Evolutionary conservation across 305 asterid genomes (phyloP), one percentile per base, ranked within the genome.

Genomic region (Fraxinus sp.): DNA sequence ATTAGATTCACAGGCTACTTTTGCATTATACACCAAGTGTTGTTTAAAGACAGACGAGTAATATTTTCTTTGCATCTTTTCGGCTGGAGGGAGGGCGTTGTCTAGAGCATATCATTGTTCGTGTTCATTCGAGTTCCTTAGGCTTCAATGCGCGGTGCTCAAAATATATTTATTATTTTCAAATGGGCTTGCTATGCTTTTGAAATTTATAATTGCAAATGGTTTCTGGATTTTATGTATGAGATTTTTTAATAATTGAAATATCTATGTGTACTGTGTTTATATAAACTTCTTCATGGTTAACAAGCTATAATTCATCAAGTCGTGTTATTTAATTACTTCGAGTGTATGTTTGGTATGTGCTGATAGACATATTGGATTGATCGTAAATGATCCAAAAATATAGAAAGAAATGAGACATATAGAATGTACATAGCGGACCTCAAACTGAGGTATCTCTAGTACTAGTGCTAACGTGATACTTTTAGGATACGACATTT

Each of bases 1-100:
- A 74, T 70, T 46, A 37, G 79, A 24, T 77, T 55, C 28, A 4
- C 35, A 82, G 78, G 44, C 10, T 41, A 36, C 49, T 78, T 75
- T 79, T 75, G 80, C 77, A 49, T 36, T 16, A 77, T 9, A 7
- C 24, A 57, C 66, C 57, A 73, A 68, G 11, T 24, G 71, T 33
- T 59, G 10, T 71, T 3, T 46, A 22, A 39, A 20, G 33, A 8
- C 2, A 20, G 35, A 14, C 8, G 64, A 0, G 36, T 77, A 30
- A 13, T 35, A 22, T 44, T 83, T 22, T 32, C 44, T 71, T 71
- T 7, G 1, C 32, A 5, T 6, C 22, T 5, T 71, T 32, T 71
- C 1, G 41, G 41, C 24, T 13, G 22, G 76, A 16, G 22, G 76
- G 44, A 68, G 74, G 70, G 26, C 26, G 30, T 18, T 20, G 30